Conservation (phyloP, 495 filamentous ascomycete genomes). For the Pyronema domesticum region DNA sequence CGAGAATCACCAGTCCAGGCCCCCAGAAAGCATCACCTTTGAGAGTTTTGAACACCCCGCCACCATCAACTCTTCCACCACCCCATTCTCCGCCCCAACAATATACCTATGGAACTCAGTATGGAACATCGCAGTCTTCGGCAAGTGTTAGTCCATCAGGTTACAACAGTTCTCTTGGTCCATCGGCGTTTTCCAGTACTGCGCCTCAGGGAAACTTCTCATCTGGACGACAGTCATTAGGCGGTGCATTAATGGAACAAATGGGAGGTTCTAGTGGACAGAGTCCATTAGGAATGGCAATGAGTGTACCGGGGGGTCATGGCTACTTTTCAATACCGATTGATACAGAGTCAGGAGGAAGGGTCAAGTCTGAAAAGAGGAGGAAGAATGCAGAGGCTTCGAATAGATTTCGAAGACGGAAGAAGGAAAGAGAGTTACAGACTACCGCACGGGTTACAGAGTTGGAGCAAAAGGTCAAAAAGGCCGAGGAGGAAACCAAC, state of each 20-base stretch:
- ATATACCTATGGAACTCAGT: not conserved
- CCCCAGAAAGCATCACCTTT: not conserved
- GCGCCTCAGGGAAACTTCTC: not conserved
- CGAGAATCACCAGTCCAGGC: slow-evolving; percentile 2
- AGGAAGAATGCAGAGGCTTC: slow-evolving; percentile 89
- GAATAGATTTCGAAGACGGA: slow-evolving; percentile 67
- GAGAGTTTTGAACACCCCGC: slow-evolving; percentile 10
- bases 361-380: slow-evolving; percentile 74
- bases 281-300: not conserved
- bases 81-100: not conserved
- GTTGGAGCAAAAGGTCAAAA: slow-evolving; percentile 42
- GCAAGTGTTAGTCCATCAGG: slow-evolving; percentile 15
- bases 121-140: slow-evolving; percentile 18
- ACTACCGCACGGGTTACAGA: slow-evolving; percentile 47
- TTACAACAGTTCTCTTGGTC: not conserved
- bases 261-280: not conserved
- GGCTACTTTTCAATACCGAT: slow-evolving; percentile 40
- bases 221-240: not conserved
- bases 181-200: slow-evolving; percentile 21
- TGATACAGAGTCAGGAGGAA: slow-evolving; percentile 64
- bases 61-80: slow-evolving; percentile 16
- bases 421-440: slow-evolving; percentile 77
- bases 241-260: not conserved
- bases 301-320: slow-evolving; percentile 7
- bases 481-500: slow-evolving; percentile 40